Evolutionary conservation across 352 stramenopile genomes (phyloP).

Genomic region (Globisporangium uncinulatum): DNA sequence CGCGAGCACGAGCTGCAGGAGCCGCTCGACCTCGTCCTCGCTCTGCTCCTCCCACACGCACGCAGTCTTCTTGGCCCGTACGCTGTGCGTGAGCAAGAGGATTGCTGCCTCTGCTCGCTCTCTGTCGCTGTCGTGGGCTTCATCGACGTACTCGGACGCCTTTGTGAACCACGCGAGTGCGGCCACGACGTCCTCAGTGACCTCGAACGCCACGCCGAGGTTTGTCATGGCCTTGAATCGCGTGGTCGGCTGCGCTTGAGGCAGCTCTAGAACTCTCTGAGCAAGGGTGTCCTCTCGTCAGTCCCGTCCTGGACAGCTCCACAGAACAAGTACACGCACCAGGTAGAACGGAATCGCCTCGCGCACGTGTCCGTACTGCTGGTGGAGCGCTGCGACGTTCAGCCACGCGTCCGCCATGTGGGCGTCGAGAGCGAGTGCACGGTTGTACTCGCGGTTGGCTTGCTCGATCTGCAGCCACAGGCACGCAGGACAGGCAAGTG

Average conservation of each 20-base stretch:
- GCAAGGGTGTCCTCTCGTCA: background rate
- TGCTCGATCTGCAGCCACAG: constrained; percentile 25
- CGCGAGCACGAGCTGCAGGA: constrained; percentile 26
- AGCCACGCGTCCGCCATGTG: constrained; percentile 34
- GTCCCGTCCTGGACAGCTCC: too few relatives aligned
- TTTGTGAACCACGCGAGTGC: constrained; percentile 27
- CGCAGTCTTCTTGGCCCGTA: constrained; percentile 39
- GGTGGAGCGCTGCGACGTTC: constrained; percentile 65
- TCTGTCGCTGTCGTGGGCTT: constrained; percentile 5
- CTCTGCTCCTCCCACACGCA: constrained; percentile 39
- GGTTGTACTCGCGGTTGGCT: constrained; percentile 37
- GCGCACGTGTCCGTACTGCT: constrained; percentile 45
- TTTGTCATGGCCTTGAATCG: constrained; percentile 35
- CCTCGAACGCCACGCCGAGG: constrained; percentile 36
- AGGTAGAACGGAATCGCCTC: constrained; percentile 50
- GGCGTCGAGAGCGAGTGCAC: constrained; percentile 26
- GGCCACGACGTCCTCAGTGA: constrained; percentile 23
- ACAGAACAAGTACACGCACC: constrained; percentile 7
- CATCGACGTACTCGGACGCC: constrained; percentile 14
- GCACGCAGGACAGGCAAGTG: too few relatives aligned
- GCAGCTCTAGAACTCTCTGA: constrained; percentile 25
- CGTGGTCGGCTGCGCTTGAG: constrained; percentile 4
- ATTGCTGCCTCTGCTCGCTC: constrained; percentile 14
- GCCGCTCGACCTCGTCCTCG: constrained; percentile 22
- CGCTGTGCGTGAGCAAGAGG: constrained; percentile 22